Conservation (phyloP, 2,329 filamentous ascomycete species). For the Macrophomina phaseolina region DNA sequence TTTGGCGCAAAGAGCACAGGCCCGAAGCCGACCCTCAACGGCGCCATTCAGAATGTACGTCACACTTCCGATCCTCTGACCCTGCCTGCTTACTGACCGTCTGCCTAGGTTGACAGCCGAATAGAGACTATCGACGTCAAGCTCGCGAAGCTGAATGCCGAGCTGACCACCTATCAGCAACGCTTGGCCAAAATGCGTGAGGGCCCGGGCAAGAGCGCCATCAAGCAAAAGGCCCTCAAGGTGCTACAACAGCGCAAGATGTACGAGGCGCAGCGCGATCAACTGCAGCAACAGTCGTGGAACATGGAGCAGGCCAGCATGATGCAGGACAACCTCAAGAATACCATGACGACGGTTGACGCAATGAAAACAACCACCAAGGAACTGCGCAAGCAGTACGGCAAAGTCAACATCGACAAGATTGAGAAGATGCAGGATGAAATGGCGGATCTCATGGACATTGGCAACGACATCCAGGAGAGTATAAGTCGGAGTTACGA, state of each 20-base stretch:
- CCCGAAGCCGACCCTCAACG: conserved; percentile 86
- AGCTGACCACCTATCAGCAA: conserved; percentile 85
- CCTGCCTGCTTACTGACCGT: conserved; percentile 30
- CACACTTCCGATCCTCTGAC: conserved; percentile 3
- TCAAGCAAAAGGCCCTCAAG: conserved; percentile 94
- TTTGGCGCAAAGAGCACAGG: conserved; percentile 87
- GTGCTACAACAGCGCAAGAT: conserved; percentile 91
- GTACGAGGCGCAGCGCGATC: conserved; percentile 92
- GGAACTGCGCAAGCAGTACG: conserved; percentile 89
- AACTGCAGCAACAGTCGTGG: conserved; percentile 93
- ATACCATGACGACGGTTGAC: conserved; percentile 97
- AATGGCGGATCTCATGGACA: conserved; percentile 97
- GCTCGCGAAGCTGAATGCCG: conserved; percentile 87
- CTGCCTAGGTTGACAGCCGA: conserved; percentile 72
- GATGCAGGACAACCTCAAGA: conserved; percentile 99
- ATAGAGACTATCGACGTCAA: conserved; percentile 92
- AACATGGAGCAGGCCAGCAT: conserved; percentile 99
- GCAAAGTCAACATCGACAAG: conserved; percentile 96
- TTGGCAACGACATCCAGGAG: conserved; percentile 98
- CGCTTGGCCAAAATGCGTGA: conserved; percentile 93
- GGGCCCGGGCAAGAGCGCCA: conserved; percentile 87
- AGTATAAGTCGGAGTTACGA: conserved; percentile 90
- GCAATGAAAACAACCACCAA: conserved; percentile 98
- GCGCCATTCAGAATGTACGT: conserved; percentile 79
- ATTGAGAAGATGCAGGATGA: conserved; percentile 98